These are phyloP conservation scores for Penicillium sclerotiorum DNA, from an alignment of 2,329 filamentous ascomycete genomes.

Conservation along the genomic window DNA sequence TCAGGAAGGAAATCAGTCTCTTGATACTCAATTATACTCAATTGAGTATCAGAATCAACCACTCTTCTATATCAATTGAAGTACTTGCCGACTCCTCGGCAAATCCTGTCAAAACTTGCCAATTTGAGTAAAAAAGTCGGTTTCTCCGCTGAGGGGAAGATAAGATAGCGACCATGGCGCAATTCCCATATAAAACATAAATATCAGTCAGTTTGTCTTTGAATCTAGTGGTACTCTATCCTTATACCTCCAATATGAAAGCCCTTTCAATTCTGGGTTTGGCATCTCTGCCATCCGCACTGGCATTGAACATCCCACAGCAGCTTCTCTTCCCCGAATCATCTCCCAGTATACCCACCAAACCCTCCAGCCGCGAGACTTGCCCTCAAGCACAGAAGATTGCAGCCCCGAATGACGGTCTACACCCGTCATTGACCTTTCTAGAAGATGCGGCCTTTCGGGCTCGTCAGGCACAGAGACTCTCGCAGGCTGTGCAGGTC, in stretches of 20 bases:
- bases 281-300: constrained; percentile 20
- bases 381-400: constrained; percentile 36
- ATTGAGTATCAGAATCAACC: background rate
- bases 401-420: constrained; percentile 28
- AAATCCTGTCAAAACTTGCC: constrained; percentile 10
- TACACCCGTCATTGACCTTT: constrained; percentile 32
- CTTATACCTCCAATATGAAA: constrained; percentile 18
- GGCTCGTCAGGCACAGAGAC: constrained; percentile 50
- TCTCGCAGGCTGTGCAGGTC: constrained; percentile 60
- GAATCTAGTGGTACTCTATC: too few relatives aligned
- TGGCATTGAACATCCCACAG: constrained; percentile 30
- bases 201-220: background rate
- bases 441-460: constrained; percentile 32
- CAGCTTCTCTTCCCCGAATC: constrained; percentile 25
- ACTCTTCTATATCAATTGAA: background rate
- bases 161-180: constrained; percentile 17
- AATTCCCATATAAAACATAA: background rate
- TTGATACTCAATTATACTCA: too few relatives aligned
- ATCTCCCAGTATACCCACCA: constrained; percentile 5
- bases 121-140: constrained; percentile 20
- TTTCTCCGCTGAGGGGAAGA: constrained; percentile 22
- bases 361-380: constrained; percentile 17
- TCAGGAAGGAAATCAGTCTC: too few relatives aligned
- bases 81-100: constrained; percentile 20
- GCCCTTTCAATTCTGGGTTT: constrained; percentile 17